Conservation (phyloP, 768 basidiomycete genomes). For the Rhodotorula graminis region DNA sequence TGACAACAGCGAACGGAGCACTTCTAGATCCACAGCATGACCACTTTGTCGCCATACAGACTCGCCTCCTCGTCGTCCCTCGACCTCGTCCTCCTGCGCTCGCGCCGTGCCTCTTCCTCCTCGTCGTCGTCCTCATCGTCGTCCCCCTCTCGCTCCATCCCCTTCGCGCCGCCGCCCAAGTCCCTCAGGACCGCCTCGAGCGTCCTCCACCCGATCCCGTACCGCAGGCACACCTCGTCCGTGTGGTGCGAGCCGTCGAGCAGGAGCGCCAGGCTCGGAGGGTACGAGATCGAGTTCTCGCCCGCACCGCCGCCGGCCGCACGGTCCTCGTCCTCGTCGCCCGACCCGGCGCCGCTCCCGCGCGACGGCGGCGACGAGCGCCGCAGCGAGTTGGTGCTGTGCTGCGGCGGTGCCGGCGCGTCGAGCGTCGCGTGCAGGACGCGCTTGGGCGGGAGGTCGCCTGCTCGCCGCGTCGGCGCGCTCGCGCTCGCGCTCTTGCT, state of each 20-base stretch:
- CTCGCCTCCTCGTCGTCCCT: not conserved
- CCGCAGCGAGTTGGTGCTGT: slow-evolving; percentile 1
- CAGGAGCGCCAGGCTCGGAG: slow-evolving; percentile 56
- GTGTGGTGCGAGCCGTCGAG: slow-evolving; percentile 88
- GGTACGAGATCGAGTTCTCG: slow-evolving; percentile 47
- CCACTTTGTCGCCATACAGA: slow-evolving; percentile 12
- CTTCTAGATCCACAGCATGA: slow-evolving; percentile 15
- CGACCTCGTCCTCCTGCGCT: not conserved
- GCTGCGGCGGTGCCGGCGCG: slow-evolving; percentile 1
- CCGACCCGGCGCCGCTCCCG: too few species aligned
- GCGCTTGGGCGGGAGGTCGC: not conserved
- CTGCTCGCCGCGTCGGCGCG: not conserved
- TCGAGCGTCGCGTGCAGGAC: slow-evolving; percentile 9
- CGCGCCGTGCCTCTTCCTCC: not conserved
- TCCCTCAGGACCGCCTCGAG: slow-evolving; percentile 55
- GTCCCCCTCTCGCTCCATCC: not conserved
- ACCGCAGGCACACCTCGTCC: slow-evolving; percentile 78
- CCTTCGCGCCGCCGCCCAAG: slow-evolving; percentile 6
- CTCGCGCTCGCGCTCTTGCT: not conserved
- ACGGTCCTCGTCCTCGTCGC: not conserved
- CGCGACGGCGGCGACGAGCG: not conserved
- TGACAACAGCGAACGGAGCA: too few species aligned
- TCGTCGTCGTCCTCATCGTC: slow-evolving; percentile 1
- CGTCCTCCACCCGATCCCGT: slow-evolving; percentile 76
- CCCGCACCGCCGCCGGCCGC: not conserved